Evolutionary conservation across 352 stramenopile species (phyloP).

Genomic region (Pythium vanterpoolii): DNA sequence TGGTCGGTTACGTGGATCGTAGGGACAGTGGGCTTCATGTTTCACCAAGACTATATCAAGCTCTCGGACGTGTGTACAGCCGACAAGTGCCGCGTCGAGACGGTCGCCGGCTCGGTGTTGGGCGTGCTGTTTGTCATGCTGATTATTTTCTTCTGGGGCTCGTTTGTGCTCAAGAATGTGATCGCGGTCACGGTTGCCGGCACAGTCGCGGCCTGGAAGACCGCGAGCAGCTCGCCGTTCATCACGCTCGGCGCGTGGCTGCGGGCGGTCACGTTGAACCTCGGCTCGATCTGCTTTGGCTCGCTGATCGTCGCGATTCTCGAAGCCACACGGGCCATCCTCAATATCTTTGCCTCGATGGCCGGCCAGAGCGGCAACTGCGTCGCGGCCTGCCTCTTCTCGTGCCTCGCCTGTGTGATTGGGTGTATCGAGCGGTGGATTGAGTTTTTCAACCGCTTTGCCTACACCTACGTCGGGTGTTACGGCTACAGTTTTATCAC

Average conservation of each 20-base stretch:
- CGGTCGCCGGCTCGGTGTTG: conserved; percentile 45
- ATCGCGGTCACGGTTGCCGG: conserved; percentile 88
- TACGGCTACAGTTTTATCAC: conserved; percentile 87
- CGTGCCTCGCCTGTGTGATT: conserved; percentile 73
- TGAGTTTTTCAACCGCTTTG: conserved; percentile 90
- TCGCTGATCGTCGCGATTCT: conserved; percentile 90
- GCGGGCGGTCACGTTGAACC: conserved; percentile 82
- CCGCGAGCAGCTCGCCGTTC: conserved; percentile 62
- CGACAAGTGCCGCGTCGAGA: conserved; percentile 45
- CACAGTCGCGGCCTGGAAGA: conserved; percentile 90
- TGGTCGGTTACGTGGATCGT: conserved; percentile 88
- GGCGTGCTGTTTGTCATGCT: conserved; percentile 85
- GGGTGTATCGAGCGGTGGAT: conserved; percentile 78
- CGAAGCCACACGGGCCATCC: conserved; percentile 69
- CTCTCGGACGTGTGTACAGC: conserved; percentile 46
- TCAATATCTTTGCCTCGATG: conserved; percentile 64
- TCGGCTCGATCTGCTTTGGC: conserved; percentile 93
- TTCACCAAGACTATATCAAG: conserved; percentile 66
- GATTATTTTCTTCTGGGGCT: conserved; percentile 93
- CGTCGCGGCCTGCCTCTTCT: conserved; percentile 61
- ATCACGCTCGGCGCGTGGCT: conserved; percentile 75
- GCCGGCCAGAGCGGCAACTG: conserved; percentile 69
- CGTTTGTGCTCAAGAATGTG: conserved; percentile 85
- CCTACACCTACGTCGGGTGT: conserved; percentile 83
- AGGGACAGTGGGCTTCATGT: conserved; percentile 79